A percentile compares a stretch with the other conserved stretches of the same genome.
Evolutionary conservation across 441 rosid genomes (phyloP).

Genomic region (Caryocar brasiliense): DNA sequence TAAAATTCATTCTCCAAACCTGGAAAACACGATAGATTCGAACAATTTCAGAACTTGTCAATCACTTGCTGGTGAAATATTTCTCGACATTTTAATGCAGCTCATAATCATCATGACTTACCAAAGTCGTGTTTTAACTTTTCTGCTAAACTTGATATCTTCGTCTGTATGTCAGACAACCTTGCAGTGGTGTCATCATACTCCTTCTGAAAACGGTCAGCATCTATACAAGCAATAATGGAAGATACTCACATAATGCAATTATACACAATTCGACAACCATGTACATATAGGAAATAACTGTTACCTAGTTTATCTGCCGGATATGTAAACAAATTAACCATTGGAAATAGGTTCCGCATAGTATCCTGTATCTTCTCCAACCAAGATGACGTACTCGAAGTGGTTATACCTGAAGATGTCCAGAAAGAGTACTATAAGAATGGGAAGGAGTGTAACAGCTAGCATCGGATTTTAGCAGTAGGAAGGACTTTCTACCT

Average conservation of each 20-base stretch:
- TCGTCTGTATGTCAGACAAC: conserved; percentile 23
- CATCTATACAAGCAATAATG: conserved; percentile 17
- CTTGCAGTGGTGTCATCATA: conserved; percentile 22
- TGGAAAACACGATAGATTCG: no score
- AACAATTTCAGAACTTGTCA: no score
- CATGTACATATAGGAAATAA: conserved; percentile 13
- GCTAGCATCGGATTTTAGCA: no score
- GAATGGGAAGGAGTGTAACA: no score
- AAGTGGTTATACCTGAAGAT: conserved; percentile 11
- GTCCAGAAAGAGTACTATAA: background rate
- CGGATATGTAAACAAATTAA: conserved; percentile 19
- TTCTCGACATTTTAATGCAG: no score
- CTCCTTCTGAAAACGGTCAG: conserved; percentile 22
- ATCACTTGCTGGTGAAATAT: no score
- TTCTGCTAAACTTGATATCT: conserved; percentile 28
- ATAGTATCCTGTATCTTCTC: conserved; percentile 20
- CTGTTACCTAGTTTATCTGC: conserved; percentile 20
- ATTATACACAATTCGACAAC: conserved; percentile 22
- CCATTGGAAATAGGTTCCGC: conserved; percentile 13
- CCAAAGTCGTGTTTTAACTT: conserved; percentile 34
- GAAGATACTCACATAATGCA: no score
- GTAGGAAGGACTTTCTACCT: background rate
- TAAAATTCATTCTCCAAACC: conserved; percentile 32
- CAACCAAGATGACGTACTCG: conserved; percentile 21
- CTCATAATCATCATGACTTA: conserved; percentile 9